Conservation (phyloP, 306 rosid species). For the Begonia peltatifolia region DNA sequence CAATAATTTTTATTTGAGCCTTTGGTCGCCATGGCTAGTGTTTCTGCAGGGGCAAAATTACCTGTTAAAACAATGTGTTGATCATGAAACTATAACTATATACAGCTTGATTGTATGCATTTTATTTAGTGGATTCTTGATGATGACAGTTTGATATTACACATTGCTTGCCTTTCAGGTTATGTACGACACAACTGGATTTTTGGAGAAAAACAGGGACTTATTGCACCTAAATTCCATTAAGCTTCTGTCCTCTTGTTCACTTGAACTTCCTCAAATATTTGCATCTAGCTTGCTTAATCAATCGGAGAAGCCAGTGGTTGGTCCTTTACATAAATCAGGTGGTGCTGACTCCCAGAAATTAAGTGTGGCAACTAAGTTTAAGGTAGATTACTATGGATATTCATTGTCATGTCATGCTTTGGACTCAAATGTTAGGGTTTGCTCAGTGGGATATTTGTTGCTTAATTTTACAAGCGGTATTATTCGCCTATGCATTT, state of each 20-base stretch:
- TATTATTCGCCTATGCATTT: too few species aligned
- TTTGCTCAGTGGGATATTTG: too few species aligned
- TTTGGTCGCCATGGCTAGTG: too few species aligned
- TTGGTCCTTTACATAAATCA: slow-evolving; percentile 70
- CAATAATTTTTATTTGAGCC: too few species aligned
- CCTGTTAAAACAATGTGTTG: too few species aligned
- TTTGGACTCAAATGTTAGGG: too few species aligned
- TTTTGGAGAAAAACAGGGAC: slow-evolving; percentile 97
- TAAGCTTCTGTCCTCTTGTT: slow-evolving; percentile 87
- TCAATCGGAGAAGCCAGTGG: slow-evolving; percentile 75
- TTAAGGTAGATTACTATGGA: slow-evolving; percentile 47
- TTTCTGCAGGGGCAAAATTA: too few species aligned
- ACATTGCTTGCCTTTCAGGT: slow-evolving; percentile 51
- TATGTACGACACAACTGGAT: slow-evolving; percentile 80
- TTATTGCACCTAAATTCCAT: slow-evolving; percentile 84
- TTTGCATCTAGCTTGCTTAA: slow-evolving; percentile 81
- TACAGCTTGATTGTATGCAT: too few species aligned
- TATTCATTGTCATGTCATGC: too few species aligned
- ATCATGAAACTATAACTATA: too few species aligned
- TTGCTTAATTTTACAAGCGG: too few species aligned
- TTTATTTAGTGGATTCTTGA: too few species aligned
- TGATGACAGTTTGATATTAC: slow-evolving; percentile 24
- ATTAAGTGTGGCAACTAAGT: slow-evolving; percentile 91
- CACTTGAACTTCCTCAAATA: slow-evolving; percentile 71
- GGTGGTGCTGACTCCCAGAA: slow-evolving; percentile 98